Conservation (phyloP, 371 early-diverging fungal genomes). For the Syncephalis plumigaleata region DNA sequence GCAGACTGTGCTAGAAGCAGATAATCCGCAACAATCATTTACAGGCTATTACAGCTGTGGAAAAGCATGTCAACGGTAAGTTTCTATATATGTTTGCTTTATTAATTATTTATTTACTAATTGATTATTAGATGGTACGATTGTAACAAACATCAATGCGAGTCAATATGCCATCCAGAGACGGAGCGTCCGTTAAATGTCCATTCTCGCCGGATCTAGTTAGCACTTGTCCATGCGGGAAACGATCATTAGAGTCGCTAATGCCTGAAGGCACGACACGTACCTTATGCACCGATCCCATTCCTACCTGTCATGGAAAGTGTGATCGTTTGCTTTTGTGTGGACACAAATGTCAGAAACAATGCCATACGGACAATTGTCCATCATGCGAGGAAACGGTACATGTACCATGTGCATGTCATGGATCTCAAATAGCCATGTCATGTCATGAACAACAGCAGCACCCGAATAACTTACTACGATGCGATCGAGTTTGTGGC, state of each 20-base stretch:
- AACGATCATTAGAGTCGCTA: conserved; percentile 14
- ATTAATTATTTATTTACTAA: not conserved
- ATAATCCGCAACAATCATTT: too few relatives aligned
- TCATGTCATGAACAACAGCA: conserved; percentile 11
- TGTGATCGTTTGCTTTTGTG: conserved; percentile 52
- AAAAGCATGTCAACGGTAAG: conserved; percentile 33
- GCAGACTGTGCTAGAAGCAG: conserved; percentile 2
- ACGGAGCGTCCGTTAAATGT: conserved; percentile 30
- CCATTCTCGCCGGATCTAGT: conserved; percentile 45
- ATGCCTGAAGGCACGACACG: conserved; percentile 18
- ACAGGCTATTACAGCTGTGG: conserved; percentile 39
- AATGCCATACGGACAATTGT: conserved; percentile 63
- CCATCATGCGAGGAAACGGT: conserved; percentile 34
- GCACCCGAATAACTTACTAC: conserved; percentile 17
- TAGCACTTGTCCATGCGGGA: conserved; percentile 71
- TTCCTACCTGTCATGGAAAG: conserved; percentile 50
- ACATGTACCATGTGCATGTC: conserved; percentile 42
- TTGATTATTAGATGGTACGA: not conserved
- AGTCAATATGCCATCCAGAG: conserved; percentile 49
- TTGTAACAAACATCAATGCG: conserved; percentile 68
- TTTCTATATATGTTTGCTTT: not conserved
- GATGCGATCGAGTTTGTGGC: conserved; percentile 42
- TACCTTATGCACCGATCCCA: conserved; percentile 46
- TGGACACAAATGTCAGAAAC: conserved; percentile 47
- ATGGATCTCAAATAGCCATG: conserved; percentile 23